Base-by-base conservation (phyloP, 1,284 basidiomycete species). In the Abortiporus biennis region DNA sequence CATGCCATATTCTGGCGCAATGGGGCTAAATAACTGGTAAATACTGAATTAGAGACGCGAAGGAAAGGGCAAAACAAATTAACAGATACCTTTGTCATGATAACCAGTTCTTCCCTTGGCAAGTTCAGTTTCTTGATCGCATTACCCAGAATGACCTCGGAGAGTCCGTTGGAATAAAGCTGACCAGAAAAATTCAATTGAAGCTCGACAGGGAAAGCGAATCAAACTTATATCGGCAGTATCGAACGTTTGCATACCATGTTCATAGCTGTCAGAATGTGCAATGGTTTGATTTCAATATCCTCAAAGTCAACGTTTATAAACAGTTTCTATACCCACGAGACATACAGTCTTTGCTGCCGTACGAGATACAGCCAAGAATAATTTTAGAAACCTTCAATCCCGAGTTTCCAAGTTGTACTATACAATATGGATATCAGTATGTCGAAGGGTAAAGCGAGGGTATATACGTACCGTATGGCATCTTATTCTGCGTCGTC, bases 141-240 rank as follows among this genome's bases (percentile, higher is more conserved):
- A 50, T 84, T 83, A 4, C 90, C 88, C 27, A 92, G 70, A 47
- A 88, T 76, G 21, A 74, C 57, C 59, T 92, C 90, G 1, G 78
- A 83, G n/a, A 69, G 60, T 4, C 86, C 87, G 50, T 81, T 78
- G 1, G 78, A 80, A 56, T 90, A 90, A 15, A 48, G 24, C 49
- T 53, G 32, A 27, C 16, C n/a, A n/a, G 15, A 11, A n/a, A 2
- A 12, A 17, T 34, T 8, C 17, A 16, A 16, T 3, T 6, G 2
- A 3, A n/a, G 21, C 2, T 36, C 17, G n/a, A 4, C 9, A 17
- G 5, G 33, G 15, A 21, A 17, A 9, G 21, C 6, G 27, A 9
- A 29, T n/a, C n/a, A 16, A 4, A 31, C 48, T 38, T 35, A 56
- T 50, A 21, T 56, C 47, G 2, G 53, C 52, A 4, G 53, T 56